A percentile compares a stretch with the other conserved stretches of the same genome.
Evolutionary conservation across 306 rosid species (phyloP).

Genomic region (Inga oerstediana): DNA sequence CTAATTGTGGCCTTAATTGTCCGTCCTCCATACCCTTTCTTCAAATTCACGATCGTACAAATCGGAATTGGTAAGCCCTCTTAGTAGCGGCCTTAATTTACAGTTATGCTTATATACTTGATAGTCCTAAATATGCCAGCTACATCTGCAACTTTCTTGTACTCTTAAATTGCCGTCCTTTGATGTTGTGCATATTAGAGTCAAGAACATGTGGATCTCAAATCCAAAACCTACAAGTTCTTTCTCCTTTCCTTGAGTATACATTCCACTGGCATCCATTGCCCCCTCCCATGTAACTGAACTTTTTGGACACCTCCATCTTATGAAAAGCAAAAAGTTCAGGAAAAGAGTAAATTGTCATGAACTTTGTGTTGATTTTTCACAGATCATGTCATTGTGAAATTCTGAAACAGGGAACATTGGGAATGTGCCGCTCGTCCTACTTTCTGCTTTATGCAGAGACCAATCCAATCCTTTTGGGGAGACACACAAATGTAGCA

Average conservation of each 20-base stretch:
- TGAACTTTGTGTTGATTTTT: conserved; percentile 21
- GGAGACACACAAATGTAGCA: conserved; percentile 70
- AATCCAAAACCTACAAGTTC: background rate
- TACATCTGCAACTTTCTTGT: background rate
- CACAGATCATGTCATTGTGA: conserved; percentile 12
- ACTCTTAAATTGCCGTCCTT: background rate
- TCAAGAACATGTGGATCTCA: background rate
- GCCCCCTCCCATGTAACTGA: background rate
- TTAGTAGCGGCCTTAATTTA: background rate
- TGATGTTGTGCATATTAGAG: background rate
- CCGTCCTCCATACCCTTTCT: conserved; percentile 93
- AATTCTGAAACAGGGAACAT: conserved; percentile 75
- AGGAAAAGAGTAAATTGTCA: background rate
- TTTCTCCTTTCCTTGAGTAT: background rate
- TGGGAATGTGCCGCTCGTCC: conserved; percentile 97
- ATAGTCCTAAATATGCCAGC: background rate
- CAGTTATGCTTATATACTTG: background rate
- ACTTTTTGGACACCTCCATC: background rate
- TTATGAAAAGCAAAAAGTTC: background rate
- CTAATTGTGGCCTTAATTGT: conserved; percentile 64
- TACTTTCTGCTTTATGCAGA: conserved; percentile 88
- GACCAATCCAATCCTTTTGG: conserved; percentile 86
- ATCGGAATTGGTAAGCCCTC: conserved; percentile 81
- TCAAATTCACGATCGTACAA: conserved; percentile 86
- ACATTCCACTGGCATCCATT: background rate